These are phyloP conservation scores for Monsonia emarginata DNA, from an alignment of 441 rosid genomes.

Conservation along the genomic window DNA sequence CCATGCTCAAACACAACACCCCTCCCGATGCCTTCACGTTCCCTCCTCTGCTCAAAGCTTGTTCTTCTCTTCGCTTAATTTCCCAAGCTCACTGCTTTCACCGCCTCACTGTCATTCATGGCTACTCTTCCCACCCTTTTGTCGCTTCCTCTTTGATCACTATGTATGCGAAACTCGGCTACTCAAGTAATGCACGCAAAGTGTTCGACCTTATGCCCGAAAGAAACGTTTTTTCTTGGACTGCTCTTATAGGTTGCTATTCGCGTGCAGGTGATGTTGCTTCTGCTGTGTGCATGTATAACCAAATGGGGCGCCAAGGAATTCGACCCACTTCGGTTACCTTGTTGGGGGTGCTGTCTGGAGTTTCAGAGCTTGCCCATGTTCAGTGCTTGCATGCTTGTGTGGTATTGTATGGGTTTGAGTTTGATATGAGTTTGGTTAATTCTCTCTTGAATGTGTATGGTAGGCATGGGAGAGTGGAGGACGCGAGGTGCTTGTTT, in stretches of 20 bases:
- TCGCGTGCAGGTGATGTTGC: constrained; percentile 27
- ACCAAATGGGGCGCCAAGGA: constrained; percentile 34
- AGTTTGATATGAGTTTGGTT: constrained; percentile 22
- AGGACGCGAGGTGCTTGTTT: constrained; percentile 35
- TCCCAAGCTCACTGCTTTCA: constrained; percentile 40
- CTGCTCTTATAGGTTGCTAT: constrained; percentile 41
- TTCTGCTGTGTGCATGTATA: constrained; percentile 26
- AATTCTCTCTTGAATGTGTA: constrained; percentile 43
- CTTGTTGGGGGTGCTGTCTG: constrained; percentile 35
- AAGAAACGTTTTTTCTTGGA: constrained; percentile 38
- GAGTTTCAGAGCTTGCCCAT: constrained; percentile 28
- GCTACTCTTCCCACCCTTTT: constrained; percentile 43
- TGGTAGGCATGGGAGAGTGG: constrained; percentile 30
- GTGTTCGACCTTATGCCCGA: constrained; percentile 38
- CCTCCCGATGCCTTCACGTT: constrained; percentile 32
- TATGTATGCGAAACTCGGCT: constrained; percentile 30
- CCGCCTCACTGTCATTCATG: constrained; percentile 31
- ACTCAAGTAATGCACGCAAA: constrained; percentile 26
- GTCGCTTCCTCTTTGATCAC: constrained; percentile 40
- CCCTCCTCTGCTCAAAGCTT: constrained; percentile 48
- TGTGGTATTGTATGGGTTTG: constrained; percentile 35
- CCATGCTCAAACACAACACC: constrained; percentile 27
- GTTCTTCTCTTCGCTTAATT: constrained; percentile 32
- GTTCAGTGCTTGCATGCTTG: constrained; percentile 43
- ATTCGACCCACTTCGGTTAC: constrained; percentile 44